These are phyloP conservation scores for Fusarium sp. DNA, from an alignment of 2,329 filamentous ascomycete genomes.

Conservation along the genomic window DNA sequence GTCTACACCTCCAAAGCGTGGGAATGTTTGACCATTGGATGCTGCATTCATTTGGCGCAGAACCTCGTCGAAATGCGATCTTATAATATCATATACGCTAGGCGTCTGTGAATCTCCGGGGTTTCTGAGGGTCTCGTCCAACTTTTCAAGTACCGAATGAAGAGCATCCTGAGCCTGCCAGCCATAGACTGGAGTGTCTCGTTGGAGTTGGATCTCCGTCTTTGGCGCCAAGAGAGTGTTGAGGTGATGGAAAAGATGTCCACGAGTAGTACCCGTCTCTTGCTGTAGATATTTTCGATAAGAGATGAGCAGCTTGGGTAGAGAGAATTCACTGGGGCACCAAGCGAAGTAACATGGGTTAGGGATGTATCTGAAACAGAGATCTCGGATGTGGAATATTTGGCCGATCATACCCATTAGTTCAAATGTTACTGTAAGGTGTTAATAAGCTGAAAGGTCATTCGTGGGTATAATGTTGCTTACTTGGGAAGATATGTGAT, in stretches of 20 bases:
- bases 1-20: neutral
- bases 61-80: constrained; percentile 16
- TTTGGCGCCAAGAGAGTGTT: neutral
- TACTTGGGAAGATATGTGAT: constrained; percentile 19
- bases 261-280: neutral
- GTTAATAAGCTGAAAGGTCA: neutral
- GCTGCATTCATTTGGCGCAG: constrained; percentile 12
- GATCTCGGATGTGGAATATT: constrained; percentile 21
- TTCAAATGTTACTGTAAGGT: constrained; percentile 3
- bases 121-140: neutral
- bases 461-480: neutral
- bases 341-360: constrained; percentile 25
- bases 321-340: neutral
- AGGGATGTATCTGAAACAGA: constrained; percentile 26
- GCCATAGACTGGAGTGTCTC: neutral
- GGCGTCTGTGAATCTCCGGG: accelerated
- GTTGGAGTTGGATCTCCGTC: neutral
- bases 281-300: constrained; percentile 1
- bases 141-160: constrained; percentile 1
- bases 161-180: constrained; percentile 17
- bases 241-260: neutral
- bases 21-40: neutral
- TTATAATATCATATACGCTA: neutral
- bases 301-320: neutral
- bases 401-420: constrained; percentile 22